These are phyloP conservation scores for Kuraishia capsulata DNA, from an alignment of 805 yeast genomes.

Conservation along the genomic window DNA sequence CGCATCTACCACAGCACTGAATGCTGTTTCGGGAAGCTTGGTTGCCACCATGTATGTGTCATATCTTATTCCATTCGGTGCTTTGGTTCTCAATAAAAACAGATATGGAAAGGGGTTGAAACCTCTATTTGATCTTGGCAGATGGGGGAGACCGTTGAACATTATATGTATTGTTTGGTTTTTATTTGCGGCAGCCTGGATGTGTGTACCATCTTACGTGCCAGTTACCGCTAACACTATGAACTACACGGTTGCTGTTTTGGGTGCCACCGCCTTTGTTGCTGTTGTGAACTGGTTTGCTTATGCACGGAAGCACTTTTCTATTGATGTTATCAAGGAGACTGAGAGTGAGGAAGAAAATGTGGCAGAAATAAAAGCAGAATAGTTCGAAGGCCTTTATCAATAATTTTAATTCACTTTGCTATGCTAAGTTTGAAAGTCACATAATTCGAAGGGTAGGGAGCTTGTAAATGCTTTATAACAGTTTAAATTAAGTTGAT, in stretches of 20 bases:
- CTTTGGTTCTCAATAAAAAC: conserved; percentile 33
- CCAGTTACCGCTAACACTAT: conserved; percentile 32
- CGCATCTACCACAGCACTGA: conserved; percentile 35
- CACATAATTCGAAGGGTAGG: too few species aligned
- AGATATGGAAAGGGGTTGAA: conserved; percentile 35
- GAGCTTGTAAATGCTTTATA: too few species aligned
- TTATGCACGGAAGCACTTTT: conserved; percentile 9
- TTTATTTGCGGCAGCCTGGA: conserved; percentile 33
- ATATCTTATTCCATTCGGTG: conserved; percentile 36
- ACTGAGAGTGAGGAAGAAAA: too few species aligned
- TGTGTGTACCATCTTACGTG: conserved; percentile 41
- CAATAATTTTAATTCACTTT: too few species aligned
- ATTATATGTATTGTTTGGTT: conserved; percentile 33
- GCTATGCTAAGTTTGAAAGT: too few species aligned
- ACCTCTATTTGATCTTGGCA: conserved; percentile 38
- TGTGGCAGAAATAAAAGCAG: too few species aligned
- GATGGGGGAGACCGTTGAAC: conserved; percentile 28
- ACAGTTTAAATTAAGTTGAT: too few species aligned
- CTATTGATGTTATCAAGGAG: too few species aligned
- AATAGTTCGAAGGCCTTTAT: too few species aligned
- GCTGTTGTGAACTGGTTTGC: conserved; percentile 13
- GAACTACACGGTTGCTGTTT: conserved; percentile 46
- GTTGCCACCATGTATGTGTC: conserved; percentile 43
- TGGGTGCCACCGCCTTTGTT: conserved; percentile 22
- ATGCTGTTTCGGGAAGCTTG: conserved; percentile 44